A percentile compares a stretch with the other conserved stretches of the same genome.
phyloP scores from a whole-genome alignment of 2,329 filamentous ascomycete species.

The Nothopassalora personata region DNA sequence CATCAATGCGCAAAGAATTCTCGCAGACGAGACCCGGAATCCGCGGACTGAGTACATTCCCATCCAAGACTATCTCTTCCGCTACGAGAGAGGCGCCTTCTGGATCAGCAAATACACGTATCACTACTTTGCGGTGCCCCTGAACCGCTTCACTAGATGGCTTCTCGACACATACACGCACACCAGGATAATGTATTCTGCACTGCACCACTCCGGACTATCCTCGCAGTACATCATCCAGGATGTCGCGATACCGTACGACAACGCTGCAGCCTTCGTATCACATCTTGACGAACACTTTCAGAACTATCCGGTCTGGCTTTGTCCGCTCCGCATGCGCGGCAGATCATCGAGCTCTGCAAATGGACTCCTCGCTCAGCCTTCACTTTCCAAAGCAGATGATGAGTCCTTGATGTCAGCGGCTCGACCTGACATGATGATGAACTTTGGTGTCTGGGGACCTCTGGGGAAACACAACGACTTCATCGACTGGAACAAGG shows the following conservation, averaged over 20 bases:
- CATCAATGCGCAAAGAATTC: constrained; percentile 51
- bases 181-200: constrained; percentile 57
- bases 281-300: constrained; percentile 44
- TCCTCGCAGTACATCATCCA: constrained; percentile 54
- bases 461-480: constrained; percentile 38
- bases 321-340: constrained; percentile 46
- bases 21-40: background rate
- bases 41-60: constrained; percentile 35
- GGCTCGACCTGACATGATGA: constrained; percentile 23
- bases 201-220: constrained; percentile 43
- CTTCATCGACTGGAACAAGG: constrained; percentile 64
- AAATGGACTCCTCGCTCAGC: background rate
- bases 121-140: constrained; percentile 55
- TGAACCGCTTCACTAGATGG: constrained; percentile 53
- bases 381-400: background rate
- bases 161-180: constrained; percentile 56
- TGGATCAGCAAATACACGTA: constrained; percentile 58
- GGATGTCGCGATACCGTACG: constrained; percentile 55
- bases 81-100: constrained; percentile 60
- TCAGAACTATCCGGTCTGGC: constrained; percentile 53
- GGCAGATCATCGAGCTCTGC: background rate
- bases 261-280: constrained; percentile 48
- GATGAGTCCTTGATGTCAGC: background rate
- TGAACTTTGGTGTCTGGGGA: constrained; percentile 67
- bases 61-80: constrained; percentile 51